These are phyloP conservation scores for Backusella tuberculispora DNA, from an alignment of 192 early-diverging fungal genomes.

Conservation along the genomic window DNA sequence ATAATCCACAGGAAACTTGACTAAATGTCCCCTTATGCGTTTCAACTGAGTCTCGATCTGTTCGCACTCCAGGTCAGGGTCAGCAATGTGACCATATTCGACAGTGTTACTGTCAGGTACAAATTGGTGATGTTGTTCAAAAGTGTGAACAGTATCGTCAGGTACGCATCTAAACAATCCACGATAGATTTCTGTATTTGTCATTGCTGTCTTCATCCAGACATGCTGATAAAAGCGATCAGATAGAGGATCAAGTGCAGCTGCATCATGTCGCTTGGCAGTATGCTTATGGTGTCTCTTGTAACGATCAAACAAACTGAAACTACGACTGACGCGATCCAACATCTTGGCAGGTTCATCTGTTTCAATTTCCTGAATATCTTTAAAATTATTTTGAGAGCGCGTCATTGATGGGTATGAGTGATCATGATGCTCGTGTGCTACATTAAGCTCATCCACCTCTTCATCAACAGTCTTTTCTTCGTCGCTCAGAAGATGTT, in stretches of 20 bases:
- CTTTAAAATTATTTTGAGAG: conserved; percentile 22
- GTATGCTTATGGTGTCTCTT: neutral
- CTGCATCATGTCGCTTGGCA: conserved; percentile 25
- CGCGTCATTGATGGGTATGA: conserved; percentile 13
- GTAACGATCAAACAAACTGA: conserved; percentile 21
- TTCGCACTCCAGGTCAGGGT: conserved; percentile 31
- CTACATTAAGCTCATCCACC: neutral
- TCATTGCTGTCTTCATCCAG: conserved; percentile 61
- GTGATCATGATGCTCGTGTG: neutral
- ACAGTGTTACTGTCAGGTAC: conserved; percentile 44
- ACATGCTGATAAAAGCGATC: conserved; percentile 62
- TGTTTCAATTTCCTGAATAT: conserved; percentile 30
- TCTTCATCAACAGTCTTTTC: neutral
- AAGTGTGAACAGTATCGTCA: conserved; percentile 69
- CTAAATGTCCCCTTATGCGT: conserved; percentile 51
- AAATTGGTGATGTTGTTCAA: conserved; percentile 55
- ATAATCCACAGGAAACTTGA: conserved; percentile 52
- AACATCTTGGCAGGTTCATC: conserved; percentile 48
- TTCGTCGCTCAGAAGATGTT: conserved; percentile 15
- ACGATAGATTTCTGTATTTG: conserved; percentile 69
- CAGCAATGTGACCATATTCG: conserved; percentile 51
- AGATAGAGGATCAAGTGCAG: conserved; percentile 70
- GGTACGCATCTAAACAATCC: conserved; percentile 82
- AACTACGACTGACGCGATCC: conserved; percentile 21
- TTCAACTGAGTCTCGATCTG: conserved; percentile 40